A percentile compares a stretch with the other conserved stretches of the same genome.
Conservation (phyloP, 2,329 filamentous ascomycete species). For the Colletotrichum karsti region DNA sequence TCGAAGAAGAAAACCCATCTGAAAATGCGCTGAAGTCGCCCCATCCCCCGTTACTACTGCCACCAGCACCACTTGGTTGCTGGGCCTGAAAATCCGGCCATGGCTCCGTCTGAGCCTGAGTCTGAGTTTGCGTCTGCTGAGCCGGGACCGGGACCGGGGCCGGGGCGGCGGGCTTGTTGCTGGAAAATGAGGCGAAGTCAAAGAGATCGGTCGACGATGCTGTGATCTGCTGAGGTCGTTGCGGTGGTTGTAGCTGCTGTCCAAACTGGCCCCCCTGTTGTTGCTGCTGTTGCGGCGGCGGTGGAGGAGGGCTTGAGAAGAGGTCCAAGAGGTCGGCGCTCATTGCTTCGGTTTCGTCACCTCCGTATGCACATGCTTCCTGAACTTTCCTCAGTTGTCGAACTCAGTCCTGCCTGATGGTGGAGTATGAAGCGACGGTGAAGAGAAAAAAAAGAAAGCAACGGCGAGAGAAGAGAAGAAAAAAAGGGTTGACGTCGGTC, state of each 20-base stretch:
- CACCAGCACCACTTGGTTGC: slow-evolving; percentile 26
- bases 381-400: not conserved
- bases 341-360: slow-evolving; percentile 49
- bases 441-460: not conserved
- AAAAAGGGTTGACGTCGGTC: not conserved
- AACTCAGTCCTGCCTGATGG: not conserved
- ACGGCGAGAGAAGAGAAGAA: not conserved
- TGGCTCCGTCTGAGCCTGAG: slow-evolving; percentile 34
- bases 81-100: slow-evolving; percentile 42
- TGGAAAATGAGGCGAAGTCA: slow-evolving; percentile 32
- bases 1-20: slow-evolving; percentile 25
- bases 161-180: slow-evolving; percentile 5
- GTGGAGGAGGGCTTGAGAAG: slow-evolving; percentile 44
- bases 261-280: slow-evolving; percentile 16
- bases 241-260: slow-evolving; percentile 29
- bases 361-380: slow-evolving; percentile 20
- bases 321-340: slow-evolving; percentile 74
- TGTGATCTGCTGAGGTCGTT: slow-evolving; percentile 28
- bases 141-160: slow-evolving; percentile 2
- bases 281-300: slow-evolving; percentile 34
- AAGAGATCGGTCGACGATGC: slow-evolving; percentile 37
- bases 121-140: slow-evolving; percentile 24
- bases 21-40: slow-evolving; percentile 30
- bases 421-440: not conserved
- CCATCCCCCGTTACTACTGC: slow-evolving; percentile 29